A percentile compares a stretch with the other conserved stretches of the same genome.
These are phyloP conservation scores for Acorus gramineus DNA, from an alignment of 106 monocot genomes.

Conservation along the genomic window DNA sequence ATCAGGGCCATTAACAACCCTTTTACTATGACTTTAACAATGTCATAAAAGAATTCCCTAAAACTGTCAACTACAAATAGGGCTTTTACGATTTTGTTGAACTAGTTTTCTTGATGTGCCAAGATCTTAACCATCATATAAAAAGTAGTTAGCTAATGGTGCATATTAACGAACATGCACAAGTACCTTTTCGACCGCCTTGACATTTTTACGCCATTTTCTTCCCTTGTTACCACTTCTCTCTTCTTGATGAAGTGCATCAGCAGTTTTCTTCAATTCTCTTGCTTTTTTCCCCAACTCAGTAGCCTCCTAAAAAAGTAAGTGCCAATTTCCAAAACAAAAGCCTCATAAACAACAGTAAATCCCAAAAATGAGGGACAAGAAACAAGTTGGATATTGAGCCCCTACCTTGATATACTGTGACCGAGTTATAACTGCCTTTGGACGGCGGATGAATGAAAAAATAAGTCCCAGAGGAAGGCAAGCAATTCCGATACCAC, in stretches of 20 bases:
- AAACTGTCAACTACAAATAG: no score
- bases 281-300: slow-evolving; percentile 89
- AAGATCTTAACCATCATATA: no score
- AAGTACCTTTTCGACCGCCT: slow-evolving; percentile 77
- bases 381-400: no score
- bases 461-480: slow-evolving; percentile 84
- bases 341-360: neutral
- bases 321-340: slow-evolving; percentile 7
- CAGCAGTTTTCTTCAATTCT: slow-evolving; percentile 88
- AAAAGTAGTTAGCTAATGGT: no score
- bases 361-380: no score
- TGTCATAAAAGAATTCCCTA: no score
- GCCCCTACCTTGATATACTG: slow-evolving; percentile 89
- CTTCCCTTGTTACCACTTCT: slow-evolving; percentile 74
- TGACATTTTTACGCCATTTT: slow-evolving; percentile 98
- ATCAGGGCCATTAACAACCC: no score
- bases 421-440: slow-evolving; percentile 91
- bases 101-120: no score
- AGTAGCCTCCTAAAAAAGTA: slow-evolving; percentile 77
- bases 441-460: slow-evolving; percentile 83
- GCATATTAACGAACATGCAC: neutral
- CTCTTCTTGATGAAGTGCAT: slow-evolving; percentile 85
- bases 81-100: no score
- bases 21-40: no score
- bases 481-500: slow-evolving; percentile 83